Conservation (phyloP, 179 eudicot species). For the Dionaea muscipula region DNA sequence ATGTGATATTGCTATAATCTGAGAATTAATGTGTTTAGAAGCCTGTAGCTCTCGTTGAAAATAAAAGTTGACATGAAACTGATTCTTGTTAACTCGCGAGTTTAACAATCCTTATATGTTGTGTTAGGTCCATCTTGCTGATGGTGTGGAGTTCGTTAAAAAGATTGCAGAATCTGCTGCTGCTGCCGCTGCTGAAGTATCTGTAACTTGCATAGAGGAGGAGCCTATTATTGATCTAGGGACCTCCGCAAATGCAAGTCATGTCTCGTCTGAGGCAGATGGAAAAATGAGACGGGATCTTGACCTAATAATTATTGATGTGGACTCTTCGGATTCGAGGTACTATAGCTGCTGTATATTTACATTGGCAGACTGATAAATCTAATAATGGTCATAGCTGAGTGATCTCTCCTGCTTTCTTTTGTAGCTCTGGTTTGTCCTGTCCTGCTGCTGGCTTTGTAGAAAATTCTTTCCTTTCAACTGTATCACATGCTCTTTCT, state of each 20-base stretch:
- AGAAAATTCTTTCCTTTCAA: constrained; percentile 57
- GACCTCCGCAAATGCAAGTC: constrained; percentile 18
- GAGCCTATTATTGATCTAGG: constrained; percentile 9
- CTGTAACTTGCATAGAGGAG: constrained; percentile 5
- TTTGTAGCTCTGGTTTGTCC: constrained; percentile 75
- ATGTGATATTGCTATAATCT: no score
- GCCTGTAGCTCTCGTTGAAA: no score
- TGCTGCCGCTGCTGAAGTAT: constrained; percentile 14
- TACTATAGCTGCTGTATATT: constrained; percentile 7
- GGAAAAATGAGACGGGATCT: constrained; percentile 15
- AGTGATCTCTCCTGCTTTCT: not conserved
- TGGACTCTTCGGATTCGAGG: constrained; percentile 87
- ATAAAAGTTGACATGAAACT: no score
- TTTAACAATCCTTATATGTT: not conserved
- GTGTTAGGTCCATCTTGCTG: constrained; percentile 59
- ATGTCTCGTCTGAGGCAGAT: constrained; percentile 10
- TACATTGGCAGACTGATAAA: not conserved
- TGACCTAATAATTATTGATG: constrained; percentile 72
- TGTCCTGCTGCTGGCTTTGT: constrained; percentile 83
- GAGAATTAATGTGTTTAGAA: no score
- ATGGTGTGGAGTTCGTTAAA: constrained; percentile 63
- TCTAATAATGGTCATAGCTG: not conserved
- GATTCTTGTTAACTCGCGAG: no score
- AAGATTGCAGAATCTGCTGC: constrained; percentile 20
- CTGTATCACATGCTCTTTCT: constrained; percentile 51